Conservation (phyloP, 495 filamentous ascomycete genomes). For the Trichoderma asperelloides region DNA sequence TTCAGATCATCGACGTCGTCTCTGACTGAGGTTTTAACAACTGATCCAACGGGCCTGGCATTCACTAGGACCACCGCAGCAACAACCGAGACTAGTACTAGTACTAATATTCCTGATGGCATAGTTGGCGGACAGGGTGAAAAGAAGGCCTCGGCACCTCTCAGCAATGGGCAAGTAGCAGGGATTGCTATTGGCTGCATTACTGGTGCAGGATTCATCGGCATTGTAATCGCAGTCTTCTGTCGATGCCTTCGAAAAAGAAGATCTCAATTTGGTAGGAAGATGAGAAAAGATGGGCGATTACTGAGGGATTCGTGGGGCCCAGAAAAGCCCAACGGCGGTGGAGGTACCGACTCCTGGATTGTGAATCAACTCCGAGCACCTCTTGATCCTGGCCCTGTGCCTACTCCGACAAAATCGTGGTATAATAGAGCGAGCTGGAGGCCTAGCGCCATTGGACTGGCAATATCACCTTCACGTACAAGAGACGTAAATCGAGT, state of each 20-base stretch:
- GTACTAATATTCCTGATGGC: constrained; percentile 8
- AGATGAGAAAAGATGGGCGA: background rate
- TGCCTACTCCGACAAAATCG: constrained; percentile 12
- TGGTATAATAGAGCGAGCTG: constrained; percentile 14
- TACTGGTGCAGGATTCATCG: background rate
- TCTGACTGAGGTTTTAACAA: constrained; percentile 8
- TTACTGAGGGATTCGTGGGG: background rate
- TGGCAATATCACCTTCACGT: constrained; percentile 28
- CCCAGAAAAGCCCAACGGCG: background rate
- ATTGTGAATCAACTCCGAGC: constrained; percentile 10
- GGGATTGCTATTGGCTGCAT: background rate
- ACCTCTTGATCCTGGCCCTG: constrained; percentile 19
- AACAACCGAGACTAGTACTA: constrained; percentile 11
- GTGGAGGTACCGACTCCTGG: constrained; percentile 9
- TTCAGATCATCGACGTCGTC: constrained; percentile 26
- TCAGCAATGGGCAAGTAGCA: background rate
- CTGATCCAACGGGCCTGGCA: constrained; percentile 9
- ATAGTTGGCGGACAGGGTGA: background rate
- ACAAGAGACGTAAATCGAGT: constrained; percentile 3
- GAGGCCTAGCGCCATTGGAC: constrained; percentile 27
- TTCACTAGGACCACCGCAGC: constrained; percentile 12
- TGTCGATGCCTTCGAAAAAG: background rate
- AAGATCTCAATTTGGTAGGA: background rate
- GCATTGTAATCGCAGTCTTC: background rate
- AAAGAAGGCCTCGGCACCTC: background rate